These are phyloP conservation scores for Fusarium setosum DNA, from an alignment of 2,329 filamentous ascomycete genomes.

Conservation along the genomic window DNA sequence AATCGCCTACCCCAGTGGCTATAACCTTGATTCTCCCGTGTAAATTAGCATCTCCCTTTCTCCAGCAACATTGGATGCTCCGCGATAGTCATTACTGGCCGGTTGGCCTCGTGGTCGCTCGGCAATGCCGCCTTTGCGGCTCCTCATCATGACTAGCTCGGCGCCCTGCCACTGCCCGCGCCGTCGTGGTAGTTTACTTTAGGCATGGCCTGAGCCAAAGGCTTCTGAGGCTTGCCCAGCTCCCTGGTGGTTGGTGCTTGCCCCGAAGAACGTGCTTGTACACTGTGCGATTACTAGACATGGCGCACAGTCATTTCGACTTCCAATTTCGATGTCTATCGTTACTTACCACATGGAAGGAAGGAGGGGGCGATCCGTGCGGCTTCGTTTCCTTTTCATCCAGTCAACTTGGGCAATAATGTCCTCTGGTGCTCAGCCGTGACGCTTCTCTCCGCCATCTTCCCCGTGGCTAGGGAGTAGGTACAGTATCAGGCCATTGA, in stretches of 20 bases:
- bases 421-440: not conserved
- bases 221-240: slow-evolving; percentile 1
- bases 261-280: not conserved
- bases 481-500: not conserved
- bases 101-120: slow-evolving; percentile 26
- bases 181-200: slow-evolving; percentile 5
- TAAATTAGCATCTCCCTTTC: slow-evolving; percentile 15
- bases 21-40: not conserved
- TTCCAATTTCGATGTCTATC: not conserved
- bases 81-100: slow-evolving; percentile 25
- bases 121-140: slow-evolving; percentile 24
- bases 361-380: slow-evolving; percentile 22
- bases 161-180: slow-evolving; percentile 6
- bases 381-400: slow-evolving; percentile 1
- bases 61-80: slow-evolving; percentile 18
- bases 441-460: not conserved
- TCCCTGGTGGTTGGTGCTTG: not conserved
- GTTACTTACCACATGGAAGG: not conserved
- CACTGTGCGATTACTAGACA: not conserved
- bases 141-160: slow-evolving; percentile 28
- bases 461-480: too few species aligned
- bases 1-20: not conserved
- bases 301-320: not conserved
- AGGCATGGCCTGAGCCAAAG: not conserved
- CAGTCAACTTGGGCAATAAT: not conserved